Conservation (phyloP, 139 green algal genomes). For the Coccomyxa sp. region DNA sequence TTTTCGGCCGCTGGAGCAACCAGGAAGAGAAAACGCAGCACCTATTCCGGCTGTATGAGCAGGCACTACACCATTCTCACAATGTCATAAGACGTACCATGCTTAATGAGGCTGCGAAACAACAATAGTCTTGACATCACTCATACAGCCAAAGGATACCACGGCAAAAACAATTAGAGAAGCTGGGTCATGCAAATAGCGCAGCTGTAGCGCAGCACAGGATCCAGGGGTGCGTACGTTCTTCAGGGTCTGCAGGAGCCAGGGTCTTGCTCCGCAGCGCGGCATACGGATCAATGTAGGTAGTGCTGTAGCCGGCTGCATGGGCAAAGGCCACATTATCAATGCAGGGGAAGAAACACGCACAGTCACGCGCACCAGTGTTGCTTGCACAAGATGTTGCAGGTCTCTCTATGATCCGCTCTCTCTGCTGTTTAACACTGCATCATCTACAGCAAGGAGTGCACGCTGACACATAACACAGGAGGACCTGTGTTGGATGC, state of each 20-base stretch:
- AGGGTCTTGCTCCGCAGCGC: conserved; percentile 17
- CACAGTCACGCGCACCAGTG: not conserved
- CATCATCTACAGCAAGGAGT: not conserved
- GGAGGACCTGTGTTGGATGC: not conserved
- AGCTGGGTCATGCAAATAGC: not conserved
- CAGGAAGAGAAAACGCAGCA: too few relatives aligned
- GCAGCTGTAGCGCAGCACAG: not conserved
- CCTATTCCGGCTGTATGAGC: too few relatives aligned
- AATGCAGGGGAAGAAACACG: conserved; percentile 1
- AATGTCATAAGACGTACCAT: too few relatives aligned
- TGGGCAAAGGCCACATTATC: not conserved
- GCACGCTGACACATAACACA: not conserved
- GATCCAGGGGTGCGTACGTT: conserved; percentile 17
- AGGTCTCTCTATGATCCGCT: not conserved
- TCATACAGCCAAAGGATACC: too few relatives aligned
- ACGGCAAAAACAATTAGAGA: not conserved
- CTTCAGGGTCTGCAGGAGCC: conserved; percentile 24
- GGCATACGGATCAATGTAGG: conserved; percentile 25
- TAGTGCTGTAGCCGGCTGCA: conserved; percentile 19
- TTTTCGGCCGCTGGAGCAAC: too few relatives aligned
- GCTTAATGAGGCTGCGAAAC: not conserved
- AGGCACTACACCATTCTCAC: too few relatives aligned
- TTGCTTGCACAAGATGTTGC: not conserved
- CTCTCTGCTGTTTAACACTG: not conserved
- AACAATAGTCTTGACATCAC: too few relatives aligned